phyloP scores from a whole-genome alignment of 768 basidiomycete species.

The Termitomyces sp. region DNA sequence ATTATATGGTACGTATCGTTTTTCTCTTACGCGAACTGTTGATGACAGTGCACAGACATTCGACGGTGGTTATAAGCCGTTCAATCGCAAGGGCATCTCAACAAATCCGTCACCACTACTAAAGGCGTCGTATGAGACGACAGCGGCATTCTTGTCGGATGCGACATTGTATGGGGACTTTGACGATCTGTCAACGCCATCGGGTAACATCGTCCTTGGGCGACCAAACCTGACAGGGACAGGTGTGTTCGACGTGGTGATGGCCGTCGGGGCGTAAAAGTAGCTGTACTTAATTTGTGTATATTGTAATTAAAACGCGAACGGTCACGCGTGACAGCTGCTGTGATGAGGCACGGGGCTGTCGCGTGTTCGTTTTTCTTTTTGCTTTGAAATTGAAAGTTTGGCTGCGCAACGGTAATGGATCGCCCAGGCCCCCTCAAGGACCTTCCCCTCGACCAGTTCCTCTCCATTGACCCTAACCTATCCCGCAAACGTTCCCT shows the following conservation, averaged over 20 bases:
- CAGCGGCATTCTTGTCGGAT: constrained; percentile 87
- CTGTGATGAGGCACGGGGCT: constrained; percentile 1
- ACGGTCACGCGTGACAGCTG: constrained; percentile 15
- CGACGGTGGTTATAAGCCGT: constrained; percentile 96
- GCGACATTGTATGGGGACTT: constrained; percentile 94
- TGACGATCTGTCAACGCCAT: constrained; percentile 86
- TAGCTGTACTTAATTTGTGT: constrained; percentile 4
- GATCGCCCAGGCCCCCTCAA: constrained; percentile 48
- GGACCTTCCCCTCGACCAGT: constrained; percentile 55
- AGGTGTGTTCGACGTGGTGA: constrained; percentile 86
- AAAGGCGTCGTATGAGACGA: constrained; percentile 98
- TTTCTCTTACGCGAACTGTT: background rate
- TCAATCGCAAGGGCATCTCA: constrained; percentile 93
- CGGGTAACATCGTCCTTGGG: constrained; percentile 88
- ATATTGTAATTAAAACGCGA: constrained; percentile 14
- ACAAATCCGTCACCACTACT: constrained; percentile 92
- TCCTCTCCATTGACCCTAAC: constrained; percentile 33
- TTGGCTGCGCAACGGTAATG: constrained; percentile 17
- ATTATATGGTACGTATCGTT: constrained; percentile 85
- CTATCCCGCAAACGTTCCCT: constrained; percentile 49
- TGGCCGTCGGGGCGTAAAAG: constrained; percentile 31
- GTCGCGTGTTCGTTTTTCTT: constrained; percentile 5
- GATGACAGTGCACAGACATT: constrained; percentile 63
- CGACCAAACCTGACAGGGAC: constrained; percentile 89
- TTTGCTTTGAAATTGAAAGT: constrained; percentile 1